Base-by-base conservation (phyloP, 805 yeast genomes). In the Ogataea ramenticola region DNA sequence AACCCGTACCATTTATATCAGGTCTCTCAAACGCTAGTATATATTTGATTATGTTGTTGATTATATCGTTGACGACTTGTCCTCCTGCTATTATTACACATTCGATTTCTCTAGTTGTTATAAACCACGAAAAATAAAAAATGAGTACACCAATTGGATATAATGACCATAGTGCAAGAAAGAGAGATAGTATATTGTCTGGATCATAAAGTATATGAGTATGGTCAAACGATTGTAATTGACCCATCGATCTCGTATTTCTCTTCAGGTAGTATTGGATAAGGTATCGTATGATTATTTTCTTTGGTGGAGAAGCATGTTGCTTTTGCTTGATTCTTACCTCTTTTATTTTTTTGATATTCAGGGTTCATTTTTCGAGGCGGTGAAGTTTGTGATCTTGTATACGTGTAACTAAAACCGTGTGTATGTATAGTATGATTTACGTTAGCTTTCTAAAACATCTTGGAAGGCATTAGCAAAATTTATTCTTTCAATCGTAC, bases 61-160 rank as follows among this genome's bases (percentile, higher is more conserved):
- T 55, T 0, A 81, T 56, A 60, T 93, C 97, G 49, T 86, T 84
- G 16, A 73, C 66, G 8, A 90, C 78, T 55, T 91, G 98, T 1
- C 98, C 99, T 1, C 75, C 84, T 0, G 91, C 91, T 49, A 87
- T 71, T 41, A 90, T 66, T 19, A 88, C 79, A 1, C 96, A 86
- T 58, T 90, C 96, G 24, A 87, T 71, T 55, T 93, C 97, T 43
- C 97, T 68, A 0, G 96, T 75, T 14, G 81, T 63, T 37, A 91
- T 66, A 55, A 90, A 85, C 87, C 95, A 85, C 12, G 96, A 78
- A 30, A 87, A 74, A 55, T 90, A 82, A 55, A 86, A 85, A 20
- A 86, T 78, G 62, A 90, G 72, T 19, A 86, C 70, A 35, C 82
- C 75, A 43, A 90, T 84, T 1, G 99, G 99, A 8, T 82, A 67